A percentile compares a stretch with the other conserved stretches of the same genome.
Evolutionary conservation across 257 asterid species (phyloP).

Genomic region (Craterostigma plantagineum): DNA sequence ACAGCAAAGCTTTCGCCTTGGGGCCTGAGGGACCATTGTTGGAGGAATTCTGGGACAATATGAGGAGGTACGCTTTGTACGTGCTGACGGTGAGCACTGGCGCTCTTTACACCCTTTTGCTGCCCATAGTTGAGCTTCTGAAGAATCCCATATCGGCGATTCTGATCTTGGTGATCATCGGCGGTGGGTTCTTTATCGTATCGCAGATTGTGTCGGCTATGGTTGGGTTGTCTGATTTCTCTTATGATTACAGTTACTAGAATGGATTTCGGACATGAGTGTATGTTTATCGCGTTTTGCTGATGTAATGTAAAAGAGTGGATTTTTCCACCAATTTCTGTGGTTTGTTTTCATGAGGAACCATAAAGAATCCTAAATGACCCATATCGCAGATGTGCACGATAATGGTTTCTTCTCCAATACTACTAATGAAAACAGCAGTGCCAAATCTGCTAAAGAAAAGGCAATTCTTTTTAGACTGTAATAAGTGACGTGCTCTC

Average conservation of each 20-base stretch:
- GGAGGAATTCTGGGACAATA: constrained; percentile 96
- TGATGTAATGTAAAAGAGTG: too few species aligned
- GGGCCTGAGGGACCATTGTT: constrained; percentile 86
- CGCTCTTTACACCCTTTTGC: constrained; percentile 33
- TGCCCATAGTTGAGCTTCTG: constrained; percentile 57
- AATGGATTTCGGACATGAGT: background rate
- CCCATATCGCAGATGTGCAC: too few species aligned
- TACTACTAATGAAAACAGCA: too few species aligned
- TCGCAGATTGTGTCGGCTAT: constrained; percentile 80
- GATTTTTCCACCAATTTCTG: too few species aligned
- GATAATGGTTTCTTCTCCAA: too few species aligned
- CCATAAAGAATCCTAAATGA: too few species aligned
- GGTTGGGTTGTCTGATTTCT: constrained; percentile 83
- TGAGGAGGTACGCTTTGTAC: constrained; percentile 80
- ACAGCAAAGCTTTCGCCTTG: constrained; percentile 43
- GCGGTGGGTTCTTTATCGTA: constrained; percentile 44
- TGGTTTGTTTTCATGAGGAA: too few species aligned
- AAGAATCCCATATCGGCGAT: constrained; percentile 79
- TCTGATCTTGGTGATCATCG: constrained; percentile 34
- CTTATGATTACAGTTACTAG: constrained; percentile 47
- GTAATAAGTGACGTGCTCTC: too few species aligned
- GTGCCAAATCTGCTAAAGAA: too few species aligned
- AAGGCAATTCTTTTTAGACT: too few species aligned
- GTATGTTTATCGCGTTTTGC: too few species aligned
- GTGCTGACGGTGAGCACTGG: constrained; percentile 90